Conservation (phyloP, 768 basidiomycete genomes). For the Suillus cothurnatus region DNA sequence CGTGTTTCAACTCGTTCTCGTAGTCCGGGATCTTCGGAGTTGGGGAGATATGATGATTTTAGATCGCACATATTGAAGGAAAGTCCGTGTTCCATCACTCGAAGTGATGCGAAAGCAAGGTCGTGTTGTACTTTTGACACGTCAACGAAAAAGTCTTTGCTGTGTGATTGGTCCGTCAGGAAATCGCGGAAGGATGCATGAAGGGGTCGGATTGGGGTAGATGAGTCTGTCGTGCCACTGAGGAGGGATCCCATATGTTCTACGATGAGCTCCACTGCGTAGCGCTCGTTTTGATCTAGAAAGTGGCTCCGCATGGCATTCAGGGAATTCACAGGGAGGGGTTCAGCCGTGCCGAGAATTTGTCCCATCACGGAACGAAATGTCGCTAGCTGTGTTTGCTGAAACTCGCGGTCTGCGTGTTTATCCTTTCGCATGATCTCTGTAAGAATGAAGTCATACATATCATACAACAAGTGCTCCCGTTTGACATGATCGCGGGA, state of each 20-base stretch:
- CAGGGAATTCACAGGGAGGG: background rate
- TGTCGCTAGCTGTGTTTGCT: background rate
- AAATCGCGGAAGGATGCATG: background rate
- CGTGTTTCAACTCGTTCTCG: background rate
- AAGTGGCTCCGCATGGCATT: background rate
- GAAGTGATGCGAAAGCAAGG: background rate
- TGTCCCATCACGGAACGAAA: background rate
- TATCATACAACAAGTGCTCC: background rate
- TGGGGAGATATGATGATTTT: background rate
- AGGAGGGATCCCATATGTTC: background rate
- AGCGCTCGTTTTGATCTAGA: background rate
- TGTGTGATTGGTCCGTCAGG: background rate
- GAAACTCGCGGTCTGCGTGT: too few relatives aligned
- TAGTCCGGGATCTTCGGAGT: background rate
- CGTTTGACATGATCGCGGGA: background rate
- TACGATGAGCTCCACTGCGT: background rate
- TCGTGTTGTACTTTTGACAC: background rate
- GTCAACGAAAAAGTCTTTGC: background rate
- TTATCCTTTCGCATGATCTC: background rate
- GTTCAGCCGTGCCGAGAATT: background rate
- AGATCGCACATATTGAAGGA: background rate
- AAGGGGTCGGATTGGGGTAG: background rate
- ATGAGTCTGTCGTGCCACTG: background rate
- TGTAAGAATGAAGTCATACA: background rate
- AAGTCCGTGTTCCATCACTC: background rate